phyloP scores from a whole-genome alignment of 2,329 filamentous ascomycete genomes.

The Aotearoamyces nothofagi region DNA sequence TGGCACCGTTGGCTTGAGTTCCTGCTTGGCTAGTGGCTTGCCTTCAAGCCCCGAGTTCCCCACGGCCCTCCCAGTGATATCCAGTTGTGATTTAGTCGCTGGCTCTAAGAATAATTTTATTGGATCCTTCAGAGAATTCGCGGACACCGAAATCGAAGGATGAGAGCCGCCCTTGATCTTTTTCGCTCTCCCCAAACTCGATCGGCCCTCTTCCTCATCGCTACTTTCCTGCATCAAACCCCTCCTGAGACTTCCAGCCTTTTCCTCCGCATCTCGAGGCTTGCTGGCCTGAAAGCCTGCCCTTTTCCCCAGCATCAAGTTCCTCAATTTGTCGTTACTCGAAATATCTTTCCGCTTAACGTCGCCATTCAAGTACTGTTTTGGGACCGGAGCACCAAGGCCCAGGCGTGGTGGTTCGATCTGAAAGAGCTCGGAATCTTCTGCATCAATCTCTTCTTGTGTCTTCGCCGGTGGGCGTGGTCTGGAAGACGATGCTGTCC shows the following conservation, averaged over 20 bases:
- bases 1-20: background rate
- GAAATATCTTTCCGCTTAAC: constrained; percentile 10
- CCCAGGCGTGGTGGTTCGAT: constrained; percentile 16
- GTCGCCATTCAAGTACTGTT: constrained; percentile 15
- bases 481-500: constrained; percentile 13
- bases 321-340: constrained; percentile 17
- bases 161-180: constrained; percentile 13
- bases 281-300: constrained; percentile 17
- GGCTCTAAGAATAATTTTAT: background rate
- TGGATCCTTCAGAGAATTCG: background rate
- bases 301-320: constrained; percentile 16
- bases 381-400: constrained; percentile 17
- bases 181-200: constrained; percentile 19
- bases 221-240: constrained; percentile 16
- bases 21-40: background rate
- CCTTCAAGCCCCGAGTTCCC: too few relatives aligned
- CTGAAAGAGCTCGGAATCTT: constrained; percentile 16
- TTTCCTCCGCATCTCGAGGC: constrained; percentile 18
- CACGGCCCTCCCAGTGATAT: too few relatives aligned
- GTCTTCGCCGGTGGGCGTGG: constrained; percentile 11
- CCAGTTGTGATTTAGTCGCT: too few relatives aligned
- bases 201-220: constrained; percentile 21
- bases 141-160: too few relatives aligned
- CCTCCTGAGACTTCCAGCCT: constrained; percentile 17
- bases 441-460: constrained; percentile 18